Conservation (phyloP, 106 monocot genomes). For the Phalaenopsis equestris region DNA sequence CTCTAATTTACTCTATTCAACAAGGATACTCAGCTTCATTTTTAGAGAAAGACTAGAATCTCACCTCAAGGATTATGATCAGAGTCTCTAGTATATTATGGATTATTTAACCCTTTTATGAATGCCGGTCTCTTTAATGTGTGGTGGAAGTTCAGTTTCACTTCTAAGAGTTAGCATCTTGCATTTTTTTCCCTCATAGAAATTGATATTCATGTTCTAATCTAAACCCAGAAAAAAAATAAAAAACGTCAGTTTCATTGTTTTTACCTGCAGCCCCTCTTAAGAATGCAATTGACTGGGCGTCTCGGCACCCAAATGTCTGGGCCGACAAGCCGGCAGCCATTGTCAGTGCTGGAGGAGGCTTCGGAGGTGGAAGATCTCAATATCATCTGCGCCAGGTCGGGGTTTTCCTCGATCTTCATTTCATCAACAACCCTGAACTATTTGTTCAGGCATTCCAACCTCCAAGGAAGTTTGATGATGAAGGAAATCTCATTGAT, state of each 20-base stretch:
- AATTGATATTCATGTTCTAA: too few relatives aligned
- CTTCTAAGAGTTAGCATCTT: too few relatives aligned
- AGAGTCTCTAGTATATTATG: too few relatives aligned
- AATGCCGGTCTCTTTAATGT: too few relatives aligned
- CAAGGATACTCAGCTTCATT: too few relatives aligned
- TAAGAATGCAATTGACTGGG: constrained; percentile 79
- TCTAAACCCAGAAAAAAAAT: too few relatives aligned
- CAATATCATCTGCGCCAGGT: constrained; percentile 74
- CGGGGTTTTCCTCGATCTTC: constrained; percentile 60
- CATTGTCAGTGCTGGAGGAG: constrained; percentile 43
- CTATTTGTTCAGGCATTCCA: constrained; percentile 31
- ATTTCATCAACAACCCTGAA: constrained; percentile 82
- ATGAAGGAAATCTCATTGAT: constrained; percentile 53
- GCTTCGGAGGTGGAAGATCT: constrained; percentile 42
- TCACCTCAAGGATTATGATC: too few relatives aligned
- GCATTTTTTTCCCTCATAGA: too few relatives aligned
- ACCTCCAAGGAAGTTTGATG: constrained; percentile 45
- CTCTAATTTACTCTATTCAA: too few relatives aligned
- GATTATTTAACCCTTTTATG: too few relatives aligned
- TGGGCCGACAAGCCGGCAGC: constrained; percentile 61
- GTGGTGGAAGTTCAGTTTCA: too few relatives aligned
- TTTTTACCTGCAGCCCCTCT: constrained; percentile 21
- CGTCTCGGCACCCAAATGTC: constrained; percentile 43
- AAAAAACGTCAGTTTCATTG: background rate
- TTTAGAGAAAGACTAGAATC: too few relatives aligned